phyloP scores from a whole-genome alignment of 2,329 filamentous ascomycete genomes.

The Cercospora sp. region DNA sequence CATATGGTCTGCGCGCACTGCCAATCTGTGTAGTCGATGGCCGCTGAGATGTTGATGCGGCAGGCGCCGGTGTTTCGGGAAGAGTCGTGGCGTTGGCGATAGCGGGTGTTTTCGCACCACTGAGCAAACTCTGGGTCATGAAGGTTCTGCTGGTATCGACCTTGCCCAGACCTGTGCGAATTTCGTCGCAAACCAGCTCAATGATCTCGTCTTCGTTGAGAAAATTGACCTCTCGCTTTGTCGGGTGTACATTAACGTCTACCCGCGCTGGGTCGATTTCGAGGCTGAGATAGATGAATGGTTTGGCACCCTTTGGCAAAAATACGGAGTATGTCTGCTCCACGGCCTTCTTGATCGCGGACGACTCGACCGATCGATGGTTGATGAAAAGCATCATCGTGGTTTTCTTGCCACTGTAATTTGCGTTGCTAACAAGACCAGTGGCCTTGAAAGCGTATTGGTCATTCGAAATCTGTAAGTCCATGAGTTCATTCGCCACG shows the following conservation, averaged over 20 bases:
- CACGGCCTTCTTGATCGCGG: slow-evolving; percentile 80
- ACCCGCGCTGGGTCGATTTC: slow-evolving; percentile 90
- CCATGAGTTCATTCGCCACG: slow-evolving; percentile 84
- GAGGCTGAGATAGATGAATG: slow-evolving; percentile 88
- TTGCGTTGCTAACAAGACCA: slow-evolving; percentile 86
- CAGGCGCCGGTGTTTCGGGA: slow-evolving; percentile 36
- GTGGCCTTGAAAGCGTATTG: slow-evolving; percentile 82
- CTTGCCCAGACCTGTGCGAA: slow-evolving; percentile 74
- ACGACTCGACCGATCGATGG: slow-evolving; percentile 88
- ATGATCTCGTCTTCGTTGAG: slow-evolving; percentile 97
- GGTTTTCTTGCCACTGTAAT: slow-evolving; percentile 90
- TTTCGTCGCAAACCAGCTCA: slow-evolving; percentile 76
- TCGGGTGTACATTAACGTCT: slow-evolving; percentile 97
- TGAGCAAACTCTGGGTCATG: slow-evolving; percentile 86
- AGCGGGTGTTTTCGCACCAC: slow-evolving; percentile 57
- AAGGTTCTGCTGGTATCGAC: slow-evolving; percentile 95
- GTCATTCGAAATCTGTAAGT: slow-evolving; percentile 69
- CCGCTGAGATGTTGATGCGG: slow-evolving; percentile 38
- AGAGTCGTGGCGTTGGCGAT: slow-evolving; percentile 43
- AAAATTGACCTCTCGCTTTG: slow-evolving; percentile 95
- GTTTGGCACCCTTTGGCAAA: slow-evolving; percentile 89
- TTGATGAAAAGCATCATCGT: slow-evolving; percentile 93
- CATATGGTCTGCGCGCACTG: slow-evolving; percentile 61
- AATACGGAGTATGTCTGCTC: slow-evolving; percentile 88
- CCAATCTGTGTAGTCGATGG: slow-evolving; percentile 36